A percentile compares a stretch with the other conserved stretches of the same genome.
phyloP scores from a whole-genome alignment of 2,329 filamentous ascomycete species.

The Exophiala aquamarina region DNA sequence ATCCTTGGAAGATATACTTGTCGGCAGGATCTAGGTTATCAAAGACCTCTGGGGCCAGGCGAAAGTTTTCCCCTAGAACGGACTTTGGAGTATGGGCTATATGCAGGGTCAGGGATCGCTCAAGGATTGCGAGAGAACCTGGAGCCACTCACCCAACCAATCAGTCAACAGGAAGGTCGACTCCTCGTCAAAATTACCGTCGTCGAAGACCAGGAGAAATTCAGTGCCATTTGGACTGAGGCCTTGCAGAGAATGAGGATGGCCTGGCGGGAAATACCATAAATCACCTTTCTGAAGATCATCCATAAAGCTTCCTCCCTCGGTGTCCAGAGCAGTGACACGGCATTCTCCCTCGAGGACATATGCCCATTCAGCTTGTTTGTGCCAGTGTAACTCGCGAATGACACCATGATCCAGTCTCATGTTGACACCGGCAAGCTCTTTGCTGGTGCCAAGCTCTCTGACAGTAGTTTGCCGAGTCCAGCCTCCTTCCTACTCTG shows the following conservation, averaged over 20 bases:
- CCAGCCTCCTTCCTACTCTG: constrained; percentile 68
- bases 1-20: constrained; percentile 77
- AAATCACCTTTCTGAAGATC: constrained; percentile 74
- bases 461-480: constrained; percentile 63
- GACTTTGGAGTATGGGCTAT: constrained; percentile 68
- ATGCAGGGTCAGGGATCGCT: background rate
- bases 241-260: constrained; percentile 76
- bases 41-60: constrained; percentile 69
- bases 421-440: constrained; percentile 78
- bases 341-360: constrained; percentile 70
- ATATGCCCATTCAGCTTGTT: constrained; percentile 76
- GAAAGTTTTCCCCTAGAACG: constrained; percentile 73
- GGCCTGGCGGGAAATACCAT: constrained; percentile 78
- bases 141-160: constrained; percentile 55
- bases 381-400: constrained; percentile 79
- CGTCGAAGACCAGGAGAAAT: constrained; percentile 64
- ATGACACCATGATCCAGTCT: constrained; percentile 70
- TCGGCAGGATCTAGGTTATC: constrained; percentile 57
- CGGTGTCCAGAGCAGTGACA: constrained; percentile 70
- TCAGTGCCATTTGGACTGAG: constrained; percentile 64
- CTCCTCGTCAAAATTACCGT: constrained; percentile 60
- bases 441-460: constrained; percentile 46
- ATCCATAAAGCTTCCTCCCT: constrained; percentile 75
- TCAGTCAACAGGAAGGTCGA: constrained; percentile 73
- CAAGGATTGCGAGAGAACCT: no score